Base-by-base conservation (phyloP, 768 basidiomycete species). In the Xerocomus brunneocitrinus region DNA sequence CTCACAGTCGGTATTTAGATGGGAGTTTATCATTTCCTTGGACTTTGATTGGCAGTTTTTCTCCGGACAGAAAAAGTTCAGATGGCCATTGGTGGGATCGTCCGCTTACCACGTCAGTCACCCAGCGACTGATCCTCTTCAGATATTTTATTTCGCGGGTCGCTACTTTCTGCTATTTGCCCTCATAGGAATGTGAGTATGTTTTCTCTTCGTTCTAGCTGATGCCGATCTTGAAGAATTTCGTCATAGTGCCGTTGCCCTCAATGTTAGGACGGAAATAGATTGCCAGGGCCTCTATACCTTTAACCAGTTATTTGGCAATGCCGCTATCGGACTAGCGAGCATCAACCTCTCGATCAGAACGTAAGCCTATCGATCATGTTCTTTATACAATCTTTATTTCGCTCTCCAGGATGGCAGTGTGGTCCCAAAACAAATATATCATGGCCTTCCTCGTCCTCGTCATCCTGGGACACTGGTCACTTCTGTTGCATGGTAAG, bases 141-240 rank as follows among this genome's bases (percentile, higher is more conserved):
- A 87, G 84, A 69, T 76, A 42, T 85, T 86, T 63, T 88, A 88
- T 66, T 87, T 88, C 67, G 66, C 82, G 43, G 82, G 84, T 58
- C 79, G 86, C 47, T 88, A 87, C 63, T 78, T 74, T 60, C 67
- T 87, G 35, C 67, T 88, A 6, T 75, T 85, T 57, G 81, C 86
- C 3, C 67, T 87, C 55, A 74, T 85, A 51, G 86, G 86, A 62
- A 85, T 88, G 86, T 87, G 59, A 62, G 85, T 70, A 12, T 22
- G 5, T 30, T 49, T 34, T 38, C 31, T 16, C 48, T 32, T 46
- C 13, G 5, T 30, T 38, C 19, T 44, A 5, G 8, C 10, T 22
- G 24, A 16, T 19, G 7, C 47, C n/a, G 13, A 54, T n/a, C 50
- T 27, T 54, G 43, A 47, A 34, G 27, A 41, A 40, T 44, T 14